Base-by-base conservation (phyloP, 78 protist species). In the Dictyostelium purpureum region DNA sequence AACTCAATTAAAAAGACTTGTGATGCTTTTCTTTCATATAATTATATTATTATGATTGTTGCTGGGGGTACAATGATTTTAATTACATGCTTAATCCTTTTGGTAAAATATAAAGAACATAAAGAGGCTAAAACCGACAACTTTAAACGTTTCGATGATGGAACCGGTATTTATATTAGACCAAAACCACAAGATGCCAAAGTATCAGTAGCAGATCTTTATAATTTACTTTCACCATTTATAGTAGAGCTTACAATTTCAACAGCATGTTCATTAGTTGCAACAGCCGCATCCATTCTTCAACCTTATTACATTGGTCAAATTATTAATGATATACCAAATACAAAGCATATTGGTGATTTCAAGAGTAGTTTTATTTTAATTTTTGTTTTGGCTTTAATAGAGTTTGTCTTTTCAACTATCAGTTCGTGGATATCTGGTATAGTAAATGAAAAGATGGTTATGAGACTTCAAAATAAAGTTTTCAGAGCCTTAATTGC, bases 241-340 rank as follows among this genome's bases (percentile, higher is more conserved):
- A 85, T 85, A 0, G 12, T 74, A 33, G 56, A 56, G 57, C 24
- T 85, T 16, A 18, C 77, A 6, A 33, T 85, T 19, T n/a, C 92
- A 18, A 51, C 92, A 5, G 92, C 70, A 24, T 85, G 92, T 49
- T 85, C 92, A 28, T 43, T 85, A 35, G 47, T 85, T 26, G 26
- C 92, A 2, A 85, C 92, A 2, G 92, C 92, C 0, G 92, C 92
- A 14, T 33, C 40, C n/a, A 85, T 85, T 14, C 63, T 85, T 4
- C 92, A 85, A 33, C 92, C 92, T 73, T 85, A 40, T 51, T 85
- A 85, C 18, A 85, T 85, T 33, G 92, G 92, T 73, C 76, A 67
- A 35, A 85, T 85, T 47, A 85, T 85, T 35, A 47, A 85, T 24
- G 92, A 18, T 28, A 85, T 85, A 9, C 92, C 92, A 70, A 85